A percentile compares a stretch with the other conserved stretches of the same genome.
phyloP scores from a whole-genome alignment of 176 grass and related monocot genomes.

The Eragrostis nindensis region DNA sequence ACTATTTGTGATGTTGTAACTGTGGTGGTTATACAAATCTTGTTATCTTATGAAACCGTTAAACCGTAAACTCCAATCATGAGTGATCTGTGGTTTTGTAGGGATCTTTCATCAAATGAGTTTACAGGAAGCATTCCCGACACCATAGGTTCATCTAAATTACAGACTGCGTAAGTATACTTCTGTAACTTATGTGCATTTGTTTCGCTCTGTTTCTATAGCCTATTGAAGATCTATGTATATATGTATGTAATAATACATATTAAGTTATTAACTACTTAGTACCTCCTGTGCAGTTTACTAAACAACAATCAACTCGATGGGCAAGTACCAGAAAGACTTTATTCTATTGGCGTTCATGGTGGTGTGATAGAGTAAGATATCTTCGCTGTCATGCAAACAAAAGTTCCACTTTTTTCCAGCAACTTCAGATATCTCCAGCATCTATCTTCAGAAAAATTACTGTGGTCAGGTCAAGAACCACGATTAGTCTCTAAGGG shows the following conservation, averaged over 20 bases:
- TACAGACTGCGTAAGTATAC: slow-evolving; percentile 79
- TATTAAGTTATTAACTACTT: no score
- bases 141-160: slow-evolving; percentile 81
- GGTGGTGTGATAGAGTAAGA: slow-evolving; percentile 99
- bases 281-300: slow-evolving; percentile 53
- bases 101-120: slow-evolving; percentile 95
- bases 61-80: neutral
- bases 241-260: no score
- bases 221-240: no score
- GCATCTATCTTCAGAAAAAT: neutral
- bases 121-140: slow-evolving; percentile 81
- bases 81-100: slow-evolving; percentile 46
- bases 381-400: slow-evolving; percentile 16
- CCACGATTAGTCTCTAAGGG: neutral
- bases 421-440: slow-evolving; percentile 22
- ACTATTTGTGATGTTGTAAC: neutral
- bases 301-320: slow-evolving; percentile 91
- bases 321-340: slow-evolving; percentile 92
- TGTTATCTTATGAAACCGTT: no score
- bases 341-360: slow-evolving; percentile 96
- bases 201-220: slow-evolving; percentile 2
- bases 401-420: neutral
- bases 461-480: neutral
- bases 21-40: neutral
- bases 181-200: slow-evolving; percentile 16